A percentile compares a stretch with the other conserved stretches of the same genome.
phyloP scores from a whole-genome alignment of 2,329 filamentous ascomycete species.

The Neonectria sp. region DNA sequence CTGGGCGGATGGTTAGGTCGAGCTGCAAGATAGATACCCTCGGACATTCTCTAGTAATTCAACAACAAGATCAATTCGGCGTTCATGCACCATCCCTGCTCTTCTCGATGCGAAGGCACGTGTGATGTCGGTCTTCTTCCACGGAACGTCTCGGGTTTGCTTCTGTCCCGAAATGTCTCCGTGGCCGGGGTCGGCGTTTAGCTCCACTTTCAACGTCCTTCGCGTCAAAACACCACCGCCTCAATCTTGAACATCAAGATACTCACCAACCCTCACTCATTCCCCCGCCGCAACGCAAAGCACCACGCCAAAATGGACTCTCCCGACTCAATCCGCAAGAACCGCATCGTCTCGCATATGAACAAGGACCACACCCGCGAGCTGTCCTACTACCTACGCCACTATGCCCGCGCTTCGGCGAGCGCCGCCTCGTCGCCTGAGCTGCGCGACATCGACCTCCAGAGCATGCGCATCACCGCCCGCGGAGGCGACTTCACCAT shows the following conservation, averaged over 20 bases:
- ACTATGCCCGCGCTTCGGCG: constrained; percentile 74
- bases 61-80: neutral
- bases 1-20: neutral
- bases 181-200: constrained; percentile 31
- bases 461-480: constrained; percentile 73
- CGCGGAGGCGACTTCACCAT: constrained; percentile 67
- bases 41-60: constrained; percentile 10
- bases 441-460: constrained; percentile 76
- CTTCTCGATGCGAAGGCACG: neutral
- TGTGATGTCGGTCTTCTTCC: neutral
- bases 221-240: constrained; percentile 1
- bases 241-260: neutral
- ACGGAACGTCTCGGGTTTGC: constrained; percentile 2
- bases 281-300: neutral
- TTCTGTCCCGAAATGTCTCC: neutral
- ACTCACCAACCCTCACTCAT: neutral
- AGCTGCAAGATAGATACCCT: constrained; percentile 22
- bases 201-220: constrained; percentile 44
- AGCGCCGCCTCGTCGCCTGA: constrained; percentile 69
- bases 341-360: constrained; percentile 81
- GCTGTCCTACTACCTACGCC: constrained; percentile 82
- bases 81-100: neutral
- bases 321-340: constrained; percentile 50
- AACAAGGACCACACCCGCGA: constrained; percentile 85
- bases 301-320: constrained; percentile 40